phyloP scores from a whole-genome alignment of 306 rosid genomes.

The Medicago arabica region DNA sequence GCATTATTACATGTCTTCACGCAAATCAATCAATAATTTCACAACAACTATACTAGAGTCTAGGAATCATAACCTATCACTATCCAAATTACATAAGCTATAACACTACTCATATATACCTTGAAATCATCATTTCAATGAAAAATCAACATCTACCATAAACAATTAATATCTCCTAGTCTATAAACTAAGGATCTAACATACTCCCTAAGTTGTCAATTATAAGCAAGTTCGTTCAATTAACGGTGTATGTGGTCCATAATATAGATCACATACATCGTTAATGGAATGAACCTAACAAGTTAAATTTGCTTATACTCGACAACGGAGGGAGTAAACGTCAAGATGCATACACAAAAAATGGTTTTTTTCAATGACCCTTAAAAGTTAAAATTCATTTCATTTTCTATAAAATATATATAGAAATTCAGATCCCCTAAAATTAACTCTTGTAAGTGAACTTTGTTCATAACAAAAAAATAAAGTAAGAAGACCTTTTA shows the following conservation, averaged over 20 bases:
- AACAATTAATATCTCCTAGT: slow-evolving; percentile 12
- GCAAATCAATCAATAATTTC: slow-evolving; percentile 31
- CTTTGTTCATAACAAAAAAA: not conserved
- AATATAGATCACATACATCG: too few species aligned
- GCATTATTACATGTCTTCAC: slow-evolving; percentile 23
- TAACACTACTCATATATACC: not conserved
- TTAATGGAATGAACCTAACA: too few species aligned
- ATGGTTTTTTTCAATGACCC: not conserved
- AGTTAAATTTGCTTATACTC: too few species aligned
- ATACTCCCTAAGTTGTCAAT: too few species aligned
- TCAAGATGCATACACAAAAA: not conserved
- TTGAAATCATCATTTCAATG: not conserved
- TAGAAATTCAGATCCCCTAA: slow-evolving; percentile 40
- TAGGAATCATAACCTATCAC: not conserved
- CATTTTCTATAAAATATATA: not conserved
- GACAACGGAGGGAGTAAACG: too few species aligned
- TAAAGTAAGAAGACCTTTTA: not conserved
- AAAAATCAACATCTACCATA: slow-evolving; percentile 3
- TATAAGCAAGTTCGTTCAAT: too few species aligned
- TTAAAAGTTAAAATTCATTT: slow-evolving; percentile 26
- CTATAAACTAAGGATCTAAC: slow-evolving; percentile 43
- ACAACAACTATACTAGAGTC: not conserved
- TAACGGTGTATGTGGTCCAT: too few species aligned
- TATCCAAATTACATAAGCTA: not conserved
- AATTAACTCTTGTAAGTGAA: slow-evolving; percentile 11